Base-by-base conservation (phyloP, 2,329 filamentous ascomycete species). In the Simplicillium aogashimaense region DNA sequence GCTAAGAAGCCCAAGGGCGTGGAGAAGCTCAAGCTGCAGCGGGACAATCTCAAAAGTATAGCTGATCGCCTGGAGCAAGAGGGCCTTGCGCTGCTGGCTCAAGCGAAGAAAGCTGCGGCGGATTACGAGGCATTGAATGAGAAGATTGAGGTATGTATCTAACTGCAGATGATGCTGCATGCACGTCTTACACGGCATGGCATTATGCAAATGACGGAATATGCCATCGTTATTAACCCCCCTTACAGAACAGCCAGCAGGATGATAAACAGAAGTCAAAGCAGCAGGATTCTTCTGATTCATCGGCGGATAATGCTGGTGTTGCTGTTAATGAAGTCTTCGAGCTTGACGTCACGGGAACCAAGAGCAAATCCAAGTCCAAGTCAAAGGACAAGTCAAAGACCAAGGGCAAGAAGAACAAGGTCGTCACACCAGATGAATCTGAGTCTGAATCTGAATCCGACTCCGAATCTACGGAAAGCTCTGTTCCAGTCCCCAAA, bases 21-120 rank as follows among this genome's bases (percentile, higher is more conserved):
- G 9, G 43, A 32, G 35, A 65, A 64, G 49, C 46, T 54, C 8
- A 62, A 65, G 45, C 66, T 63, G 55, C 58, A 55, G 36, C 59
- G 57, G 31, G 20, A 25, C 20, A 25, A 25, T 5, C 9, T 25
- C 5, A 5, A 9, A 6, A 25, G 49, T 54, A 37, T 60, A 59
- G 15, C 47, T 68, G 37, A 55, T 63, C 17, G 44, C 45, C 55
- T 68, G 29, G 61, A 67, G 50, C 50, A 49, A 3, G 54, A 68
- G 50, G 64, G 60, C 2, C 46, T 53, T 16, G 62, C 63, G 53
- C 44, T 73, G 29, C 48, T 66, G 47, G 51, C 49, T 1, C 58
- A 69, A 42, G 61, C 68, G 0, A 58, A 64, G 44, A 59, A 57
- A 42, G 48, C 50, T 17, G 49, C 50, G 20, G 48, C 48, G 9